Percentiles rank a stretch among this genome's conserved stretches.
Conservation (phyloP, 139 green algal genomes). For the Tetratostichococcus sp. region DNA sequence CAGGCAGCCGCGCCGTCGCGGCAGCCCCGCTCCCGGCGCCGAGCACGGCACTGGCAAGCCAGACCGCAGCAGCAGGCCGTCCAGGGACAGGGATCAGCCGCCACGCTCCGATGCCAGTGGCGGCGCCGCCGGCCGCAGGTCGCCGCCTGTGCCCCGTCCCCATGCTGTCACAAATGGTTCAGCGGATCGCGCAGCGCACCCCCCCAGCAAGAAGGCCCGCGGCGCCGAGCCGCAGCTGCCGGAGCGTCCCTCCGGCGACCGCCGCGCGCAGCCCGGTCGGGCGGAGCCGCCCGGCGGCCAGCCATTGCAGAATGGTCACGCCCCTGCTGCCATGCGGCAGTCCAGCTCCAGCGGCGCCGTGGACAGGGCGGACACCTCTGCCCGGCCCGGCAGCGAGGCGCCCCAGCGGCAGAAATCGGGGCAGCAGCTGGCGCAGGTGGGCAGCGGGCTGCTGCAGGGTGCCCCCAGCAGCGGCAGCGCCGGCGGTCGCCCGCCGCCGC, state of each 20-base stretch:
- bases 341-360: too few relatives aligned
- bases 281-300: background rate
- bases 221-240: too few relatives aligned
- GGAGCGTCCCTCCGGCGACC: too few relatives aligned
- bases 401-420: too few relatives aligned
- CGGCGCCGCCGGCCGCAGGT: background rate
- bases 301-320: slow-evolving; percentile 23
- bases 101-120: background rate
- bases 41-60: background rate
- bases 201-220: background rate
- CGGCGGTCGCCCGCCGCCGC: slow-evolving; percentile 3
- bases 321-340: too few relatives aligned
- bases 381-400: too few relatives aligned
- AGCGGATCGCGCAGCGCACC: too few relatives aligned
- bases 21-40: background rate
- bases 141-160: background rate
- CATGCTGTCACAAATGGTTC: background rate
- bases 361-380: too few relatives aligned
- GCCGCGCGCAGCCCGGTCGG: too few relatives aligned
- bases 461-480: slow-evolving; percentile 10
- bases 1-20: too few relatives aligned
- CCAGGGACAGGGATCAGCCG: too few relatives aligned
- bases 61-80: too few relatives aligned
- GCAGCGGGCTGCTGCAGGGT: background rate
- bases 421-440: background rate